These are phyloP conservation scores for Arthrinium phaeospermum DNA, from an alignment of 2,329 filamentous ascomycete genomes.

Conservation along the genomic window DNA sequence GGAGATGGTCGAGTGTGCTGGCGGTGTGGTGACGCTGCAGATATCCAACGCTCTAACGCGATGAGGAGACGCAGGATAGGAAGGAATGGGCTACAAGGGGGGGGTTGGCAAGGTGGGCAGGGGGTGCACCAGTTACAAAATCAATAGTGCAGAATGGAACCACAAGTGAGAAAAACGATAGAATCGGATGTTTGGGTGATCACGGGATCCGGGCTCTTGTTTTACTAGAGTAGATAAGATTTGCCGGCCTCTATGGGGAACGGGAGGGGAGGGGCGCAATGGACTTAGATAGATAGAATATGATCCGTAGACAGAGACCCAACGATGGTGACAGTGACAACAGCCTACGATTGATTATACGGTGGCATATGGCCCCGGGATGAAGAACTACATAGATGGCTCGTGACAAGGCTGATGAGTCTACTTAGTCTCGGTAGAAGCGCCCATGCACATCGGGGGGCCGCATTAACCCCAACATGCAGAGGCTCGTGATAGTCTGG, in stretches of 20 bases:
- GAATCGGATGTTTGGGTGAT: background rate
- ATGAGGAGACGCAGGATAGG: background rate
- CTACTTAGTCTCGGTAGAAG: background rate
- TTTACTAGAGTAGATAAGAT: conserved; percentile 13
- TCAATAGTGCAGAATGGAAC: conserved; percentile 13
- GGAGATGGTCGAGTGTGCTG: conserved; percentile 61
- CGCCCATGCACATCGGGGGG: conserved; percentile 6
- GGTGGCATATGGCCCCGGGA: background rate
- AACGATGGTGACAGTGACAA: background rate
- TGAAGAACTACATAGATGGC: background rate
- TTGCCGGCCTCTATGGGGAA: conserved; percentile 5
- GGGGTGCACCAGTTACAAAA: conserved; percentile 7
- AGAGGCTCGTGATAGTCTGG: background rate
- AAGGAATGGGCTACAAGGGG: background rate
- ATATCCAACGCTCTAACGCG: conserved; percentile 63
- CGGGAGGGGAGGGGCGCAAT: background rate
- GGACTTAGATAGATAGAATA: background rate
- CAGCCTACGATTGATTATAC: background rate
- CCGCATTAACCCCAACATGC: background rate
- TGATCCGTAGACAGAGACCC: background rate
- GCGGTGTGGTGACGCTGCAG: conserved; percentile 69
- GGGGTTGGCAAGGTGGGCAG: background rate
- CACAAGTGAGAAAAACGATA: conserved; percentile 3
- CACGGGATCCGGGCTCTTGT: background rate
- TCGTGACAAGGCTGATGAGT: background rate